Base-by-base conservation (phyloP, 768 basidiomycete genomes). In the Lentinula guzmanii region DNA sequence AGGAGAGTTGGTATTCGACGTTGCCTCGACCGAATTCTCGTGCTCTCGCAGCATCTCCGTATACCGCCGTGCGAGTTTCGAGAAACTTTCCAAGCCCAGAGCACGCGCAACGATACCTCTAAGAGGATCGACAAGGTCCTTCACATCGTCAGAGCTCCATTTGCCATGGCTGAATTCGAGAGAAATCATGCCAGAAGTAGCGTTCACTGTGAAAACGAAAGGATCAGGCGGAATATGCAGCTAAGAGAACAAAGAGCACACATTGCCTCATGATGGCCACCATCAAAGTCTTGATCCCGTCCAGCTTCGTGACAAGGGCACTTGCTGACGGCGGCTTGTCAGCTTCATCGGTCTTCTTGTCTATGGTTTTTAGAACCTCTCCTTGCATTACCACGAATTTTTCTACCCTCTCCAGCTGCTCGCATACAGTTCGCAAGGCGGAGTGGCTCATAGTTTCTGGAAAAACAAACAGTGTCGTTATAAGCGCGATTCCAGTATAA, bases 371-470 rank as follows among this genome's bases (percentile, higher is more conserved):
- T 16, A 71, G 45, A 16, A 68, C 66, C 11, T 54, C 68, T 11
- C 75, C 72, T 61, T 78, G 77, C 39, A 73, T 62, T 9, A 68
- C 68, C 1, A 79, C 55, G 8, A 77, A 61, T 21, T 52, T 39
- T 57, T 70, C 65, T 5, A 75, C 50, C 31, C 71, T 67, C 18
- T 66, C 65, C 1, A 78, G 66, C 37, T 76, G 71, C 11, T 58
- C 67, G 3, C 69, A 67, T n/a, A 71, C 60, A 9, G 64, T 68
- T 18, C 64, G 66, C 50, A 81, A 69, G 41, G 71, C 71, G 3
- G 73, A 65, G 59, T 82, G 79, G 61, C 79, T 77, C 56, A 84
- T 70, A 0, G 81, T 77, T 64, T 81, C 76, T 6, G 85, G 85
- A 68, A 85, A 86, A 55, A 84, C 70, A 58, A 83, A 66, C 7